Base-by-base conservation (phyloP, 1,284 basidiomycete species). In the Chiua sp. region DNA sequence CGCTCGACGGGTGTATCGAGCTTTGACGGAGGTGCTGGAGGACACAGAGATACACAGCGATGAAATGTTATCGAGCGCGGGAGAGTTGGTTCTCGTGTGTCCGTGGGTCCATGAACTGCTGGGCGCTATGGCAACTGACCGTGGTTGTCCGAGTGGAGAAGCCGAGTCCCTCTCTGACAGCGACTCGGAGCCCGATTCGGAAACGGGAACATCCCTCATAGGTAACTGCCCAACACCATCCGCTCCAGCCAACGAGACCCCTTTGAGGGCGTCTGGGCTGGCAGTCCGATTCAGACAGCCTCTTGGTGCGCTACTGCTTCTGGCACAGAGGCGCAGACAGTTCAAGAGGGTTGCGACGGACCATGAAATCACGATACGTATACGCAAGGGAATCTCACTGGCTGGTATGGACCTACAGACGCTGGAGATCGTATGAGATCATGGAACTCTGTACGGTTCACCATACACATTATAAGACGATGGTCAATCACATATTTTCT, bases 31-130 rank as follows among this genome's bases (percentile, higher is more conserved):
- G 4, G 56, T 35, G 8, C 59, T 68, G 7, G 57, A 65, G 35
- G 66, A 68, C n/a, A 56, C 57, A 4, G 48, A 64, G 3, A 59
- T 70, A 44, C 26, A 8, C 20, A 51, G 52, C 1, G 56, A 53
- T 16, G 56, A 59, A 10, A 62, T 26, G 26, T 5, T 59, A 4
- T 15, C 30, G 11, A 16, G 5, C n/a, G 30, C 53, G 6, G 32
- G 47, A 16, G 55, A 59, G 12, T 23, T 68, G 0, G 23, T 69
- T 22, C 62, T 71, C 7, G 65, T 55, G 6, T 71, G 54, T 28
- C 67, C 65, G 7, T 68, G 67, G 69, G 58, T 68, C 13, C 28
- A 59, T 47, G 67, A 65, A 30, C 44, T 68, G 0, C 59, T 65
- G 2, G 57, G 35, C 3, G 30, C n/a, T 0, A 15, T 20, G 6